Evolutionary conservation across 345 rosid genomes (phyloP).

Genomic region (Turritis glabra): DNA sequence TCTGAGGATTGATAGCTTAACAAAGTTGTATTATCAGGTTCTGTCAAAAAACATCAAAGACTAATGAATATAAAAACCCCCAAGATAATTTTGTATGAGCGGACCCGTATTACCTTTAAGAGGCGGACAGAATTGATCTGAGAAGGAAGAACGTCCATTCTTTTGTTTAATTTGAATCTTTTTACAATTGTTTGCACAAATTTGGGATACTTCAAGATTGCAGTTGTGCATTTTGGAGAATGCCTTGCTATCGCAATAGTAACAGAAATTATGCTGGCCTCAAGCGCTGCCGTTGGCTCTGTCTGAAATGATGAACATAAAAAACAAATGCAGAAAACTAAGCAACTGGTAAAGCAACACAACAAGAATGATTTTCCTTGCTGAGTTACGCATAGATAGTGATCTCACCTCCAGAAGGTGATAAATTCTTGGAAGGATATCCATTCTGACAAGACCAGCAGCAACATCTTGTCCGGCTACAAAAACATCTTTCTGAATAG

Average conservation of each 20-base stretch:
- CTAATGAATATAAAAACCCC: not conserved
- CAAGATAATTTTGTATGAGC: not conserved
- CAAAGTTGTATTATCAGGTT: slow-evolving; percentile 9
- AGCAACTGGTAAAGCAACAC: slow-evolving; percentile 17
- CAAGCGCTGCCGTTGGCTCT: slow-evolving; percentile 50
- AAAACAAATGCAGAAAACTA: slow-evolving; percentile 7
- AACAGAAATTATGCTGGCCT: slow-evolving; percentile 62
- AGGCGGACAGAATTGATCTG: slow-evolving; percentile 67
- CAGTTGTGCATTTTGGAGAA: slow-evolving; percentile 74
- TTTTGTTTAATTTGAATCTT: slow-evolving; percentile 53
- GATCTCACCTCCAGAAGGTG: too few species aligned
- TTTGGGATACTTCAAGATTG: slow-evolving; percentile 72
- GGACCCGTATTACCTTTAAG: slow-evolving; percentile 56
- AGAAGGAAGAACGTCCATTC: slow-evolving; percentile 48
- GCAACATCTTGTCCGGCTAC: slow-evolving; percentile 84
- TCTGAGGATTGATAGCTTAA: slow-evolving; percentile 13
- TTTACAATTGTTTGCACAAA: slow-evolving; percentile 63
- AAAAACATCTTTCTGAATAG: slow-evolving; percentile 83
- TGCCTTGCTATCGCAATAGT: slow-evolving; percentile 83
- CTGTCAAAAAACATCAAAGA: not conserved
- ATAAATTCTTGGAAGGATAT: too few species aligned
- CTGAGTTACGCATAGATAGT: slow-evolving; percentile 10
- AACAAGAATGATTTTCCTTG: slow-evolving; percentile 2
- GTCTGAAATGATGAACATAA: slow-evolving; percentile 52
- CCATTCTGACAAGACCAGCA: too few species aligned